Evolutionary conservation across 1,284 basidiomycete genomes (phyloP), one percentile per base, ranked within the genome.

Genomic region (Tylopilus sp.): DNA sequence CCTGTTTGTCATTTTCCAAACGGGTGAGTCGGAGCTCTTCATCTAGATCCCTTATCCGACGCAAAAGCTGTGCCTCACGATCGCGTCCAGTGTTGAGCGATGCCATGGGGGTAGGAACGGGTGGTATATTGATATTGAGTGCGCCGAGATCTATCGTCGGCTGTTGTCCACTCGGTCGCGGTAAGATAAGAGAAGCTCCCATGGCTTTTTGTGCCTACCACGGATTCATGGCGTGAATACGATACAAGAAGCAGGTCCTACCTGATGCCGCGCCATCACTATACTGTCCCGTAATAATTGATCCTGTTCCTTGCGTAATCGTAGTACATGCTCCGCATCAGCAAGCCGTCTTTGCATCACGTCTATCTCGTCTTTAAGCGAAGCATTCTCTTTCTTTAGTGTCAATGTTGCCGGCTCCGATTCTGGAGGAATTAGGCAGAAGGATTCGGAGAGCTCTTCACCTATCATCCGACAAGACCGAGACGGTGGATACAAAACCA

Each of bases 1-100:
- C 88, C 73, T 90, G 83, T 69, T 88, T 88, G 64, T 91, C 88
- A 59, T 88, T 91, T 57, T 92, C 89, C n/a, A 69, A 69, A 39
- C 79, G 76, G 46, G 85, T 66, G 17, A 63, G 57, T 47, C 82
- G 77, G 26, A 88, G 68, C 58, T 94, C 89, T 34, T 89, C 86
- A 62, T 94, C 91, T 3, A 93, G 74, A 59, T 61, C 66, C 20
- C 71, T 65, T 49, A 71, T 68, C 41, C 83, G 75, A 12, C 82
- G 79, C 44, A 80, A 68, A 48, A 85, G 80, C 58, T 85, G 84
- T 10, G 80, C 76, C 63, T 89, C 86, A 29, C 83, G 77, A 45
- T 82, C 78, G 33, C 75, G 77, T 12, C 68, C 71, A 2, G 59
- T 67, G 51, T 70, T 77, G 48, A 79, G 68, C n/a, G 76, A 70